Base-by-base conservation (phyloP, 306 rosid genomes). In the Myrica gale region DNA sequence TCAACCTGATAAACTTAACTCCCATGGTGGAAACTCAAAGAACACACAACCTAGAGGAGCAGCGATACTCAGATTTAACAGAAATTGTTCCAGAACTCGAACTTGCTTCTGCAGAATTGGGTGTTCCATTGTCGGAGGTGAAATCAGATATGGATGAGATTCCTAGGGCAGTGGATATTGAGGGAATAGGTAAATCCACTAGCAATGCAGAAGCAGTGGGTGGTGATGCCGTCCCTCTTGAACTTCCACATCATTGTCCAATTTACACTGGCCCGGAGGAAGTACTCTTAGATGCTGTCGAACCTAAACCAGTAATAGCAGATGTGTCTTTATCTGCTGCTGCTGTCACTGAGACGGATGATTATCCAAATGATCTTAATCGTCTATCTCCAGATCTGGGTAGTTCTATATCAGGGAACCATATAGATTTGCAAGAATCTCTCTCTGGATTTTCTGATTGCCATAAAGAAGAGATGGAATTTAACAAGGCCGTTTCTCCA, bases 381-480 rank as follows among this genome's bases (percentile, higher is more conserved):
- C 52, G 73, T 63, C 52, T 79, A 80, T 76, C 87, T 74, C 73
- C 81, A 68, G 81, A 82, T 69, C 68, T 50, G 58, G 43, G 55
- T 77, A 81, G 58, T 66, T 88, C 87, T 69, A 76, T 84, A 72
- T 75, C 88, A 65, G 71, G 67, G 53, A 77, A 78, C 68, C 66
- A 5, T 58, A 69, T 74, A 67, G 69, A 65, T 82, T 75, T 78
- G 72, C 83, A 39, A 23, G 83, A 80, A 70, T 74, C 82, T 82
- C 82, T 70, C 55, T 63, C 62, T 15, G 79, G 61, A 63, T 79
- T 83, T 39, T 63, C 71, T 68, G 72, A 82, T 81, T 77, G 80
- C 66, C 63, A 61, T 72, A 76, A 48, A 78, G 77, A 77, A 67
- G 82, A 78, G 76, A 37, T 43, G 68, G 85, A 84, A 80, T 78